Base-by-base conservation (phyloP, 2,329 filamentous ascomycete species). In the Albifimbria verrucaria region DNA sequence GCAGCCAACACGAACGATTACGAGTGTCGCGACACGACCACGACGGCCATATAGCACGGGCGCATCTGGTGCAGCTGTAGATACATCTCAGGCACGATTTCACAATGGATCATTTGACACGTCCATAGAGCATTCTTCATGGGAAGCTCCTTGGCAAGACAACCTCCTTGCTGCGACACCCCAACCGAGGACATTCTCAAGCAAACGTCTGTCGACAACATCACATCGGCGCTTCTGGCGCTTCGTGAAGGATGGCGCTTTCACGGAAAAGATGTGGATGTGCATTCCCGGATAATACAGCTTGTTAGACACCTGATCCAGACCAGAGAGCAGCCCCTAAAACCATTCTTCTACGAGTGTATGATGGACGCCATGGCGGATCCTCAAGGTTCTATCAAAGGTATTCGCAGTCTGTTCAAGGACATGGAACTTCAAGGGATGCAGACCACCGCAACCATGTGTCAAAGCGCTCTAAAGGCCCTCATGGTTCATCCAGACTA, bases 401-500 rank as follows among this genome's bases (percentile, higher is more conserved):
- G 82, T 46, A 80, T 93, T 15, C 70, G 64, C 28, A 73, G 72
- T 20, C 73, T 96, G n/a, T 71, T 96, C 22, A 72, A 81, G 21
- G 90, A 96, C 62, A 89, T 97, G 85, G 76, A 79, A 43, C 66
- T 71, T 1, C 74, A 79, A 42, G 78, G 76, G 0, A 75, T 97
- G 44, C 72, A 81, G 42, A 77, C 84, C 7, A 89, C 91, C 59
- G 78, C 79, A 1, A 77, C 77, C 3, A 79, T 89, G 2, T 93
- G 90, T 62, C 86, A 92, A 68, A 83, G 83, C 56, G 83, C 87
- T 2, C 72, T 97, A 20, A 57, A 88, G 77, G 87, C 82, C 5
- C 77, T 97, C 22, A 83, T 89, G 1, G 82, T 94, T 9, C 94
- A 97, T 66, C 90, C 93, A 0, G 89, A 97, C 69, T 93, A 95